These are phyloP conservation scores for Exophiala phaeomuriformis DNA, from an alignment of 2,329 filamentous ascomycete species.

Conservation along the genomic window DNA sequence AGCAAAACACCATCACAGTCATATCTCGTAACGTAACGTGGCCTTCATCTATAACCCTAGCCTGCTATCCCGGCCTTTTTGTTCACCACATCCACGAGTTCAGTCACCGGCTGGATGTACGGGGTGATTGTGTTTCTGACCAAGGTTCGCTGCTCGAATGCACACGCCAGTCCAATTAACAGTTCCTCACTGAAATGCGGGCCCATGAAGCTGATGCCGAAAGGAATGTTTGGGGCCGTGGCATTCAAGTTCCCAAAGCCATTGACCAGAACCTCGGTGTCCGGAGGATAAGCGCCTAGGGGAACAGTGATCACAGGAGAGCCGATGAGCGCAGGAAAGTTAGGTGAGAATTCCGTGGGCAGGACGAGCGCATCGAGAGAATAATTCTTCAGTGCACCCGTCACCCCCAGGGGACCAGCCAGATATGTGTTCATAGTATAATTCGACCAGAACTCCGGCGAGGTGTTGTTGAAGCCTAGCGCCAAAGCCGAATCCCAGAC, in stretches of 20 bases:
- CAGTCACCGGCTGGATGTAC: constrained; percentile 20
- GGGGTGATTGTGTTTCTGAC: constrained; percentile 33
- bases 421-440: constrained; percentile 49
- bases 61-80: neutral
- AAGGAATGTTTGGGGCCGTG: constrained; percentile 49
- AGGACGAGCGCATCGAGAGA: constrained; percentile 56
- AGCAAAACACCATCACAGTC: too few relatives aligned
- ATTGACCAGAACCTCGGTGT: constrained; percentile 43
- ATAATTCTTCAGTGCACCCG: constrained; percentile 52
- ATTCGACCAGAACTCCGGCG: constrained; percentile 49
- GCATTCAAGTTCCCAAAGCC: constrained; percentile 46
- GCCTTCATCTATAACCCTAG: too few relatives aligned
- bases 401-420: constrained; percentile 53
- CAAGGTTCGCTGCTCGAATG: constrained; percentile 57
- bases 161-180: constrained; percentile 60
- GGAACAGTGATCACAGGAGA: constrained; percentile 58
- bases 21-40: too few relatives aligned
- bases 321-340: constrained; percentile 50
- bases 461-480: constrained; percentile 53
- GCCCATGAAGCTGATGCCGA: constrained; percentile 59
- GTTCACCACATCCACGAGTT: constrained; percentile 24
- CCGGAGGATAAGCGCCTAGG: constrained; percentile 49
- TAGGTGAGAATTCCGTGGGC: constrained; percentile 46
- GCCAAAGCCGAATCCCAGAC: constrained; percentile 50
- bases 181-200: constrained; percentile 53